Conservation (phyloP, 257 asterid species). For the Solanum habrochaites region DNA sequence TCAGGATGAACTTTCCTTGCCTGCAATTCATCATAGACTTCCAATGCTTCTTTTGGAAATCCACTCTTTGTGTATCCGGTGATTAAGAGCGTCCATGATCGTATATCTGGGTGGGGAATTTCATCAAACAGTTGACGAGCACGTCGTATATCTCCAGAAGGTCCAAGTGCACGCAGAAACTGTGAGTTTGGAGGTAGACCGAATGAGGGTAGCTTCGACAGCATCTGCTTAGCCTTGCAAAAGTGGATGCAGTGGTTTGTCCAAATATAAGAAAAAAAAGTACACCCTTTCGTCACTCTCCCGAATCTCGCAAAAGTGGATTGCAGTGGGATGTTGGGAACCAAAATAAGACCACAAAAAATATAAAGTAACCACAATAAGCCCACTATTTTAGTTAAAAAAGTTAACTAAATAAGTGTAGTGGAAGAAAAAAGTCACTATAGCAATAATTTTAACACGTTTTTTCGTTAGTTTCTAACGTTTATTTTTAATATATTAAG, state of each 20-base stretch:
- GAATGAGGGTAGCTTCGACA: neutral
- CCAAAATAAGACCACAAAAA: too few species aligned
- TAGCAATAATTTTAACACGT: too few species aligned
- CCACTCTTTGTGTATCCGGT: conserved; percentile 10
- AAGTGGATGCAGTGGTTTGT: neutral
- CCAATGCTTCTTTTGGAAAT: conserved; percentile 11
- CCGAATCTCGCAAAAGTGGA: too few species aligned
- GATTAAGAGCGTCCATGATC: conserved; percentile 15
- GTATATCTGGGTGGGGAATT: conserved; percentile 14
- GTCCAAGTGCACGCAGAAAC: neutral
- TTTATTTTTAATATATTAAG: too few species aligned
- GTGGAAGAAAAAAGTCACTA: too few species aligned
- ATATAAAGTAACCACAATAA: too few species aligned
- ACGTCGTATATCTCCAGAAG: conserved; percentile 7
- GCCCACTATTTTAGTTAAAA: too few species aligned
- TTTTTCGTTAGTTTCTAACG: too few species aligned
- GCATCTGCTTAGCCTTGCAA: neutral
- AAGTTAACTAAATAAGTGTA: too few species aligned
- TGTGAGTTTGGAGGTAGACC: neutral
- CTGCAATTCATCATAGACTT: conserved; percentile 5
- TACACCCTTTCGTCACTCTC: neutral
- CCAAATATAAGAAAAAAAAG: neutral
- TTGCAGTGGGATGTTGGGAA: too few species aligned
- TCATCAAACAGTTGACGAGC: conserved; percentile 21
- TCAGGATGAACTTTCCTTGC: conserved; percentile 6